Percentiles rank a stretch among this genome's conserved stretches.
Evolutionary conservation across 2,329 filamentous ascomycete genomes (phyloP).

Genomic region (Emericellopsis cladophorae): DNA sequence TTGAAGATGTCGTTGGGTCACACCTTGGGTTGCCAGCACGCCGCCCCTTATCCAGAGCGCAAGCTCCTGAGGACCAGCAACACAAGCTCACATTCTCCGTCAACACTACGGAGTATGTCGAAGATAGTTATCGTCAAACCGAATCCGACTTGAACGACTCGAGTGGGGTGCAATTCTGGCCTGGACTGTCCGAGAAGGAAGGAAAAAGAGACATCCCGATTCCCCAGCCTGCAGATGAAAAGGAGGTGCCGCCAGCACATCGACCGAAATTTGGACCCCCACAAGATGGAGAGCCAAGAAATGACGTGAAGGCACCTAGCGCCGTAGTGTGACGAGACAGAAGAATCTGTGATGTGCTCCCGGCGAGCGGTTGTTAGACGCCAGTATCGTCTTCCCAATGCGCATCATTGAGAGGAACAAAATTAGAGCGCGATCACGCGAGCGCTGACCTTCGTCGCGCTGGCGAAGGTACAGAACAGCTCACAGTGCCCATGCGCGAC

Average conservation of each 20-base stretch:
- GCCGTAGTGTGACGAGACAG: background rate
- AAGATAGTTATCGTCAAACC: no score
- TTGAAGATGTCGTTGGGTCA: no score
- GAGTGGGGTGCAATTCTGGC: no score
- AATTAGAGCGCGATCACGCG: background rate
- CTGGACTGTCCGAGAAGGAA: no score
- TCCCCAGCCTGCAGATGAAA: background rate
- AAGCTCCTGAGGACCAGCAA: no score
- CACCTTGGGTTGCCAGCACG: no score
- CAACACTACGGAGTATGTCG: no score
- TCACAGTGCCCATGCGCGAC: background rate
- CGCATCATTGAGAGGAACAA: background rate
- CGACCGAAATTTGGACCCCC: conserved; percentile 4
- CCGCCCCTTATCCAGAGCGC: no score
- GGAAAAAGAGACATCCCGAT: no score
- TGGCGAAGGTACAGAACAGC: background rate
- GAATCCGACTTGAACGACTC: no score
- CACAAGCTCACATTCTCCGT: no score
- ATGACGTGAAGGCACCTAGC: conserved; percentile 1
- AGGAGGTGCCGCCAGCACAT: background rate
- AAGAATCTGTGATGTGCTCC: background rate
- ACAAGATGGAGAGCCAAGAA: conserved; percentile 2
- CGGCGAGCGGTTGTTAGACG: background rate
- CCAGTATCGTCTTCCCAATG: background rate
- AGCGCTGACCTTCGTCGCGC: background rate